Conservation (phyloP, 768 basidiomycete genomes). For the Pulveroboletus ravenelii region DNA sequence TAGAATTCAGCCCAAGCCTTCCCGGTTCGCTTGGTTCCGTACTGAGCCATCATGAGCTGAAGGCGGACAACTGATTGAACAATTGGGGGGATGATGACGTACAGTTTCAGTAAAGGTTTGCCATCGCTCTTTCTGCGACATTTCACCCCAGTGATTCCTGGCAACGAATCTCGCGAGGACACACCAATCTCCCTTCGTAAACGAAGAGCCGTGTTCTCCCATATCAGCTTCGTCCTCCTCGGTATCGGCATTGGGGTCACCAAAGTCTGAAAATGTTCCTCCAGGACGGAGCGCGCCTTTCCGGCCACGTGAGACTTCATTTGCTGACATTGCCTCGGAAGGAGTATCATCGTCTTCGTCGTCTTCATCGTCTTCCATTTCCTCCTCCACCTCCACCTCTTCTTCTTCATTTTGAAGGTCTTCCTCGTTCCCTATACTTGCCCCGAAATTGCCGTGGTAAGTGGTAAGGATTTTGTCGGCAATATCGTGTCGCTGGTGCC, state of each 20-base stretch:
- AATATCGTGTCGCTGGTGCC: conserved; percentile 60
- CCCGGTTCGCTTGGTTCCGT: conserved; percentile 41
- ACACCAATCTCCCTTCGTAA: conserved; percentile 60
- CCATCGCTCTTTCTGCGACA: conserved; percentile 48
- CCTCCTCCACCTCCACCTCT: conserved; percentile 24
- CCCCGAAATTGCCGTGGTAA: conserved; percentile 29
- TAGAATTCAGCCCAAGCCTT: conserved; percentile 64
- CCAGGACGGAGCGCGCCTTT: conserved; percentile 21
- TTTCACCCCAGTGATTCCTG: conserved; percentile 41
- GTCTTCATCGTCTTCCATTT: conserved; percentile 17
- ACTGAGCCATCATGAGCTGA: conserved; percentile 32
- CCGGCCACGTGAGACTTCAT: conserved; percentile 9
- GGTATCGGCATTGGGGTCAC: conserved; percentile 19
- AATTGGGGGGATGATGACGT: conserved; percentile 11
- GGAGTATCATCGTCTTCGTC: conserved; percentile 18
- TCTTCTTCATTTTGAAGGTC: conserved; percentile 36
- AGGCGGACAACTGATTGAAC: not conserved
- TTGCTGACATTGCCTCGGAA: conserved; percentile 22
- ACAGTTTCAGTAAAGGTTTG: conserved; percentile 49
- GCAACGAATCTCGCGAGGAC: conserved; percentile 58
- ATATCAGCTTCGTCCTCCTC: conserved; percentile 38
- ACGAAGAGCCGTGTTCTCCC: conserved; percentile 47
- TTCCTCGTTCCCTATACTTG: conserved; percentile 32
- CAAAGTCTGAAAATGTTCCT: conserved; percentile 15
- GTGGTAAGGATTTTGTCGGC: conserved; percentile 56